Evolutionary conservation across 306 rosid genomes (phyloP).

Genomic region (Malus asiatica): DNA sequence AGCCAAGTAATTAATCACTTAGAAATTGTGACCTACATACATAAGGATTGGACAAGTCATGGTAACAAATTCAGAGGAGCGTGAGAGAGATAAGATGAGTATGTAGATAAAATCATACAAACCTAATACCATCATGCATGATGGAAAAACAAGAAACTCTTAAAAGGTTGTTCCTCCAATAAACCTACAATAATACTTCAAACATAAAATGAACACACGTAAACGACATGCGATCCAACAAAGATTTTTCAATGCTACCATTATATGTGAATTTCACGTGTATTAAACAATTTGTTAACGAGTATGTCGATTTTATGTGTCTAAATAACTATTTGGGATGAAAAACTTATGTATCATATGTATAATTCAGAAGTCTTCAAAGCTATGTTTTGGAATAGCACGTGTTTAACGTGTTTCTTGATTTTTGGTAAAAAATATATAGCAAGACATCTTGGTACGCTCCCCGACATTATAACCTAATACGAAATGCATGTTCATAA

Average conservation of each 20-base stretch:
- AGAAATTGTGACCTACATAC: background rate
- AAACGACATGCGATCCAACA: background rate
- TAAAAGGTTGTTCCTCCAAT: background rate
- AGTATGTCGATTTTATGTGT: no score
- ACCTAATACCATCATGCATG: background rate
- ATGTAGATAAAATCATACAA: no score
- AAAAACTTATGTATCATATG: background rate
- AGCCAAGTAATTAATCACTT: background rate
- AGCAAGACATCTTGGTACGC: no score
- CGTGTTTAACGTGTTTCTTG: background rate
- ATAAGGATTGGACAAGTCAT: background rate
- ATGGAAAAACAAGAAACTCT: background rate
- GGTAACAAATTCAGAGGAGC: rapidly evolving
- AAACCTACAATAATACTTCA: background rate
- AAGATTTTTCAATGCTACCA: no score
- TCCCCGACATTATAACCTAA: no score
- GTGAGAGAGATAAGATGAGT: no score
- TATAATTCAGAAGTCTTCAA: no score
- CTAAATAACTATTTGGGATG: no score
- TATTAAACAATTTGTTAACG: no score
- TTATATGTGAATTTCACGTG: no score
- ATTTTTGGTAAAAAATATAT: background rate
- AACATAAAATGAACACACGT: background rate
- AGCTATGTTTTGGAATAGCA: no score
- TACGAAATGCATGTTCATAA: no score